phyloP scores from a whole-genome alignment of 2,329 filamentous ascomycete genomes.

The Pezicula neosporulosa region DNA sequence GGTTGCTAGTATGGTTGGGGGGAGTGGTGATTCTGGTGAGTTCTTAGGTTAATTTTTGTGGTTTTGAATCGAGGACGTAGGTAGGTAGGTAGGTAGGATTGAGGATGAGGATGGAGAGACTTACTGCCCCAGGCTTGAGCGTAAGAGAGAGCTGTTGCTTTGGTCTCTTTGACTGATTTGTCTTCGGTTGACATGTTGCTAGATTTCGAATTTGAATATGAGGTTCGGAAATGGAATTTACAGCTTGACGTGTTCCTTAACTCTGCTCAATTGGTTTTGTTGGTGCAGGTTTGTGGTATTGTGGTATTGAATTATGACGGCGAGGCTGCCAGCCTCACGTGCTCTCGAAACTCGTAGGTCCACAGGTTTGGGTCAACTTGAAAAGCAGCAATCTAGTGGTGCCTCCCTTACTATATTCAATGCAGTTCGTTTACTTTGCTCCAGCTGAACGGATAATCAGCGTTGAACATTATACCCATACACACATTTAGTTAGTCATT shows the following conservation, averaged over 20 bases:
- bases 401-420: no score
- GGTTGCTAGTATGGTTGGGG: constrained; percentile 61
- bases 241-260: not conserved
- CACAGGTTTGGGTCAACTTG: no score
- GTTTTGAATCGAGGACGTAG: not conserved
- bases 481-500: no score
- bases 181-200: constrained; percentile 19
- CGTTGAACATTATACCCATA: no score
- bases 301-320: not conserved
- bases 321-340: not conserved
- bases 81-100: no score
- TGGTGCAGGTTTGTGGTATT: not conserved
- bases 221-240: not conserved
- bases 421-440: not conserved
- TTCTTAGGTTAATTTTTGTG: constrained; percentile 6
- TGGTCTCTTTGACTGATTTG: constrained; percentile 22
- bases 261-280: not conserved
- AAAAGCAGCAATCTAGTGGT: no score
- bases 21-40: constrained; percentile 56
- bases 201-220: not conserved
- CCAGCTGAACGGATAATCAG: no score
- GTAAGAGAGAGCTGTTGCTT: constrained; percentile 38
- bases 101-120: constrained; percentile 17
- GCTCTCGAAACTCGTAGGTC: not conserved
- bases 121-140: constrained; percentile 49